Evolutionary conservation across 148 eudicot genomes (phyloP), one percentile per base, ranked within the genome.

Genomic region (Rheum nobile): DNA sequence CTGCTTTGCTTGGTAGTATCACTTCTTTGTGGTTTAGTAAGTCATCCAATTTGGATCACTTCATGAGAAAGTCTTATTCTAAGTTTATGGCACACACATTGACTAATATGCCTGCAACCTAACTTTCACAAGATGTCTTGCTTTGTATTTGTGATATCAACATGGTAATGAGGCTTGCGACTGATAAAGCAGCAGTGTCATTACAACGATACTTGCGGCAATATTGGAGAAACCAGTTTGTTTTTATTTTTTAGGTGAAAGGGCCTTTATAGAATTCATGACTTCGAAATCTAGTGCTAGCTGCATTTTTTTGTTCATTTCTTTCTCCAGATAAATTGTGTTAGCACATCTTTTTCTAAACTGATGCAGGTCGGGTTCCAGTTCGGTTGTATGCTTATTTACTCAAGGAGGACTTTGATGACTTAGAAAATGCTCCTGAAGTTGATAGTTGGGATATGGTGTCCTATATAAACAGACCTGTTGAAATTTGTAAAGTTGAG

Each of bases 371-470:
- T 65, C 85, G 89, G 79, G 80, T 91, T 81, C 98, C 98, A 74
- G 89, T 94, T 77, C 96, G 98, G 38, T 80, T 94, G 78, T 94
- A 94, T 75, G 86, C 86, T 21, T 77, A 87, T 78, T 84, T 73
- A 75, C 78, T 87, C 71, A 41, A 54, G 22, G 86, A 85, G 42
- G 87, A 81, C 61, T 77, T 94, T 81, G 87, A 86, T 67, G 97
- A 94, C 75, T 71, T 90, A 50, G 97, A 91, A 78, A 86, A 83
- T 77, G 90, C 85, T 37, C 85, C 96, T 73, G 80, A 55, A 71
- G 43, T 84, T 80, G 96, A 90, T 75, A 88, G 85, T 79, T 94
- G 98, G 98, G 98, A 90, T 71, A 87, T 81, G 79, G 72, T 94
- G 29, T 87, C 86, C 72, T 94, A 88, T 80, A 85, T 94, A 72